These are phyloP conservation scores for Harringtonia lauricola DNA, from an alignment of 2,329 filamentous ascomycete species.

Conservation along the genomic window DNA sequence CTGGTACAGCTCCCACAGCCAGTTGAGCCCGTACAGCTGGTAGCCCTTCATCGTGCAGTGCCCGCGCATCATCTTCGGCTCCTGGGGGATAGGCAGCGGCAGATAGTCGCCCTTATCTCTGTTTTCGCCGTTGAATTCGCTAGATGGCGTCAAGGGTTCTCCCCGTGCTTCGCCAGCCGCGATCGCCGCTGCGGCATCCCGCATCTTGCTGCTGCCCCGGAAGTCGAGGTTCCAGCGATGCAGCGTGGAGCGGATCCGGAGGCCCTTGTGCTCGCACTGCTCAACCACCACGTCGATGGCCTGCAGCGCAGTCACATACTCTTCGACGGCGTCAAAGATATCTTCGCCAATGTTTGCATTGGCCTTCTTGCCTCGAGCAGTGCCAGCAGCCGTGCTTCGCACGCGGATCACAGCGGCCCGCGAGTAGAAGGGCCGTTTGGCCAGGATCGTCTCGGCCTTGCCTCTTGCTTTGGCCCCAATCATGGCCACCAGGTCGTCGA, in stretches of 20 bases:
- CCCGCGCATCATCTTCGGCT: constrained; percentile 69
- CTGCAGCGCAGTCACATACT: constrained; percentile 70
- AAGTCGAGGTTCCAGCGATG: constrained; percentile 37
- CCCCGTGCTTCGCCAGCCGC: too few relatives aligned
- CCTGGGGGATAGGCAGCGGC: constrained; percentile 37
- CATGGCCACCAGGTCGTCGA: constrained; percentile 70
- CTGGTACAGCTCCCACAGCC: constrained; percentile 76
- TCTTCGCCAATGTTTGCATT: constrained; percentile 40
- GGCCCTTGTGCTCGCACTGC: constrained; percentile 63
- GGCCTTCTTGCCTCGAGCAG: constrained; percentile 26
- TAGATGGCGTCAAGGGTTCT: constrained; percentile 26
- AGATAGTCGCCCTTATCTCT: constrained; percentile 15
- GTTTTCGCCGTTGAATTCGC: constrained; percentile 14
- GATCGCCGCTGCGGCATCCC: constrained; percentile 8
- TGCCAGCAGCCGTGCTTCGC: constrained; percentile 31
- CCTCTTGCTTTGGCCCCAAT: constrained; percentile 58
- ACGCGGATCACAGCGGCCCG: constrained; percentile 58
- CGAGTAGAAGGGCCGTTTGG: constrained; percentile 60
- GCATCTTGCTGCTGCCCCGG: constrained; percentile 26
- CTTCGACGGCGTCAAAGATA: constrained; percentile 41
- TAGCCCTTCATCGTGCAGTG: constrained; percentile 80
- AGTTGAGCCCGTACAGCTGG: constrained; percentile 89
- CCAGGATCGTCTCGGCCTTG: constrained; percentile 57
- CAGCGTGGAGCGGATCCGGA: constrained; percentile 35
- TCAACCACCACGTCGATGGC: constrained; percentile 75